Conservation (phyloP, 2,329 filamentous ascomycete species). For the Diplodia scrobiculata region DNA sequence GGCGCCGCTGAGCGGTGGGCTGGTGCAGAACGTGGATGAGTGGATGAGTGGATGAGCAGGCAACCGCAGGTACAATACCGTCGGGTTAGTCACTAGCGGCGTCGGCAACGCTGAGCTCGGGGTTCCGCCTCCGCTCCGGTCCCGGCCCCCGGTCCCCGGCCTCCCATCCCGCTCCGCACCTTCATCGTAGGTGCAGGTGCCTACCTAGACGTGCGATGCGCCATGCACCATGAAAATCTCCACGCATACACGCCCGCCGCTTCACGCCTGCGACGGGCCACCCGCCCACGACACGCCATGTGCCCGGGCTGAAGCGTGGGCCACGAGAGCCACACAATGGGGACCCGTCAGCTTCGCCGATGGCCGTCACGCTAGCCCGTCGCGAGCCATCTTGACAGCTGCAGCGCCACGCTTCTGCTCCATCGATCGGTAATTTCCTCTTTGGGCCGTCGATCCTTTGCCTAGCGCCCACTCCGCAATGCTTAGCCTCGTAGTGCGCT, state of each 20-base stretch:
- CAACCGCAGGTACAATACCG: neutral
- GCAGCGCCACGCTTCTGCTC: constrained; percentile 6
- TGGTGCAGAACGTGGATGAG: no score
- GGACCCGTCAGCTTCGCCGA: constrained; percentile 7
- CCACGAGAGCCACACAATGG: constrained; percentile 8
- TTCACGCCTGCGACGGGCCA: no score
- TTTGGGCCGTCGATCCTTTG: neutral
- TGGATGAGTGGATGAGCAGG: neutral
- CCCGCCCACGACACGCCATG: neutral
- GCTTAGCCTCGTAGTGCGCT: constrained; percentile 5
- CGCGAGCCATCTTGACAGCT: neutral
- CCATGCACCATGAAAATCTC: neutral
- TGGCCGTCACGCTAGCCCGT: neutral
- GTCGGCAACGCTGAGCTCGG: neutral
- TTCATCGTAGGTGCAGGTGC: no score
- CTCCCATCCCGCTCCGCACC: neutral
- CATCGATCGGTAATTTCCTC: neutral
- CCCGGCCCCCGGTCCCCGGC: neutral
- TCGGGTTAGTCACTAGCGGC: no score
- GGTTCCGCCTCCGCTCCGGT: neutral
- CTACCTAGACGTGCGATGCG: no score
- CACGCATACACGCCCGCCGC: neutral
- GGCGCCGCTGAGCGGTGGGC: no score
- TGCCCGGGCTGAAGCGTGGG: neutral
- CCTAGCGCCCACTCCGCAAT: constrained; percentile 4